Conservation (phyloP, 2,329 filamentous ascomycete species). For the Nigrospora oryzae region DNA sequence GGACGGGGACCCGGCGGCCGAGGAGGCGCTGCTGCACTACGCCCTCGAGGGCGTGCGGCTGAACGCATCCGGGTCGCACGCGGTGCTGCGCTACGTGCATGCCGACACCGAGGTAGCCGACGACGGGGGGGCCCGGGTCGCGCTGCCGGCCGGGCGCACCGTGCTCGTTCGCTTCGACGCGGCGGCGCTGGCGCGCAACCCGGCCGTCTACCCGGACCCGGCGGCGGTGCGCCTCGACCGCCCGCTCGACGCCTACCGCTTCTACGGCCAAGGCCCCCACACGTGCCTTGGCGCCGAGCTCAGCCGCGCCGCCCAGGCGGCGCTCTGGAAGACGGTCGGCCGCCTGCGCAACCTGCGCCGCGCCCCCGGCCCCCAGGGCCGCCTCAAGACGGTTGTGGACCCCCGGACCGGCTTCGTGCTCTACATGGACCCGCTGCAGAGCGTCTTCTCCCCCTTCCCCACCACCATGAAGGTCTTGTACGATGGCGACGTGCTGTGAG, state of each 20-base stretch:
- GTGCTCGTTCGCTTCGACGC: constrained; percentile 42
- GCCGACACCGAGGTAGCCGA: constrained; percentile 22
- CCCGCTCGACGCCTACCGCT: constrained; percentile 39
- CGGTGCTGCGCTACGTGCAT: neutral
- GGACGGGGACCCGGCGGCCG: neutral
- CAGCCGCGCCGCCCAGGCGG: constrained; percentile 14
- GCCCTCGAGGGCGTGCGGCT: constrained; percentile 2
- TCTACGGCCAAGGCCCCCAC: constrained; percentile 43
- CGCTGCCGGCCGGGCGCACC: neutral
- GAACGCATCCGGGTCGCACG: neutral
- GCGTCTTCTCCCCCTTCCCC: neutral
- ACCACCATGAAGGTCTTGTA: constrained; percentile 1
- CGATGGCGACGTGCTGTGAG: neutral
- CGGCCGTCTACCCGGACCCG: constrained; percentile 39
- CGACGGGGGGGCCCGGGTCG: constrained; percentile 22
- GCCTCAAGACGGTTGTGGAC: constrained; percentile 8
- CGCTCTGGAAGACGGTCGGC: constrained; percentile 14
- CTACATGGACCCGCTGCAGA: constrained; percentile 1
- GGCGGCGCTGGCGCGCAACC: constrained; percentile 31
- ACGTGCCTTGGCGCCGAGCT: constrained; percentile 41
- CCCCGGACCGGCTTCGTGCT: neutral
- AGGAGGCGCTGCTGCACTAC: constrained; percentile 3
- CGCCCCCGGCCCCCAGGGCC: constrained; percentile 11
- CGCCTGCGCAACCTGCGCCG: constrained; percentile 13
- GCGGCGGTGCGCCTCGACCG: constrained; percentile 40